Percentiles rank a stretch among this genome's conserved stretches.
phyloP scores from a whole-genome alignment of 2,329 filamentous ascomycete species.

The Cytospora leucostoma region DNA sequence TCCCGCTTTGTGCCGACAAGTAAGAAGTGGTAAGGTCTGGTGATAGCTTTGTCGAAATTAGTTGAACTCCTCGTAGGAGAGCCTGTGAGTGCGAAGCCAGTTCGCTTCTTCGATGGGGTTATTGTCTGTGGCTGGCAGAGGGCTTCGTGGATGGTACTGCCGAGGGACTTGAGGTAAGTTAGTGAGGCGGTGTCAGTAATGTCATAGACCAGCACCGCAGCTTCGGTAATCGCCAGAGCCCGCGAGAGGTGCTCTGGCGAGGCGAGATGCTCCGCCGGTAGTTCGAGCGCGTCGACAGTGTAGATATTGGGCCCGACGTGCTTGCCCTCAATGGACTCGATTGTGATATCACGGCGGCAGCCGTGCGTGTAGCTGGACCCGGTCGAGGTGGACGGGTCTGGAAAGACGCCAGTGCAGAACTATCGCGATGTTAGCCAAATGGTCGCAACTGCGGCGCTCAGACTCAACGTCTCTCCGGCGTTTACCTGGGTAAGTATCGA shows the following conservation, averaged over 20 bases:
- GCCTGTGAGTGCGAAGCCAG: slow-evolving; percentile 11
- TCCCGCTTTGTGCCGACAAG: slow-evolving; percentile 43
- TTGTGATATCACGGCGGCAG: slow-evolving; percentile 38
- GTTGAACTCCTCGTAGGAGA: slow-evolving; percentile 4
- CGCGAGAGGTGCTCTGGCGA: slow-evolving; percentile 39
- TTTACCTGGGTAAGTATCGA: slow-evolving; percentile 42
- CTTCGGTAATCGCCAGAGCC: slow-evolving; percentile 44
- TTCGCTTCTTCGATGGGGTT: slow-evolving; percentile 9
- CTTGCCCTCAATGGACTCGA: slow-evolving; percentile 32
- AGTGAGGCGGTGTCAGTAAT: slow-evolving; percentile 35
- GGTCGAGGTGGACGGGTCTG: slow-evolving; percentile 31
- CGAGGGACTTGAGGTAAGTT: slow-evolving; percentile 22
- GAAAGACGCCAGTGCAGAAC: slow-evolving; percentile 38
- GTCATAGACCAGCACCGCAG: slow-evolving; percentile 41
- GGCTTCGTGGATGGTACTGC: slow-evolving; percentile 11
- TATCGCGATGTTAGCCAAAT: slow-evolving; percentile 26
- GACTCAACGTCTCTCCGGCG: slow-evolving; percentile 33
- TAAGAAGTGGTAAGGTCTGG: slow-evolving; percentile 36
- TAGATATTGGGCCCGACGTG: slow-evolving; percentile 36
- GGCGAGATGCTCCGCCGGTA: slow-evolving; percentile 38
- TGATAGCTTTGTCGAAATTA: slow-evolving; percentile 13
- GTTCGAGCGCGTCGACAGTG: slow-evolving; percentile 41
- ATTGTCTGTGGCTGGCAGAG: slow-evolving; percentile 7
- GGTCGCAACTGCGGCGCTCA: slow-evolving; percentile 7
- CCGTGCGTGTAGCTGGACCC: slow-evolving; percentile 31